Percentiles rank a stretch among this genome's conserved stretches.
These are phyloP conservation scores for Backusella luteola DNA, from an alignment of 192 early-diverging fungal genomes.

Conservation along the genomic window DNA sequence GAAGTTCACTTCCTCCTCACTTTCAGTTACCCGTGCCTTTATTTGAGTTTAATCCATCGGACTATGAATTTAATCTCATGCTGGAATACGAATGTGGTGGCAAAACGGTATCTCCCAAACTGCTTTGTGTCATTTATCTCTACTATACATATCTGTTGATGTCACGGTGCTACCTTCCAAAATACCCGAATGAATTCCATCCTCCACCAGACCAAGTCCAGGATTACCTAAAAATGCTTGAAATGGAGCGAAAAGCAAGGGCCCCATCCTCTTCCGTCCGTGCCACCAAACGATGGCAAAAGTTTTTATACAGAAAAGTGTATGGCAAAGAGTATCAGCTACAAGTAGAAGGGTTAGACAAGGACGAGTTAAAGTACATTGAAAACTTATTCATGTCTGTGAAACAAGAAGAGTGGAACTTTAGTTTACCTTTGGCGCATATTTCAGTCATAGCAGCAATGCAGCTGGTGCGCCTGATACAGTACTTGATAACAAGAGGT, in stretches of 20 bases:
- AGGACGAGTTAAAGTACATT: neutral
- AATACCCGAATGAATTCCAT: neutral
- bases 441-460: neutral
- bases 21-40: neutral
- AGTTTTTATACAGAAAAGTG: neutral
- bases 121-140: neutral
- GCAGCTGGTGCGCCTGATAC: neutral
- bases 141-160: neutral
- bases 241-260: neutral
- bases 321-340: neutral
- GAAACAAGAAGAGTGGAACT: neutral
- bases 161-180: neutral
- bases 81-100: neutral
- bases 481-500: neutral
- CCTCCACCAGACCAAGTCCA: neutral
- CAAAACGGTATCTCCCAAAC: neutral
- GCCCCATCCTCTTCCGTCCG: neutral
- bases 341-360: neutral
- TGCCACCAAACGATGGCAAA: neutral
- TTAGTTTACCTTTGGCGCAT: neutral
- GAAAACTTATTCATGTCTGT: neutral
- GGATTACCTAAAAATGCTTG: neutral
- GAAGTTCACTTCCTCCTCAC: neutral
- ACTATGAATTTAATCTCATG: neutral
- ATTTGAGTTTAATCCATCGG: neutral